A percentile compares a stretch with the other conserved stretches of the same genome.
These are phyloP conservation scores for Ceratocystis eucalypticola DNA, from an alignment of 2,329 filamentous ascomycete species.

Conservation along the genomic window DNA sequence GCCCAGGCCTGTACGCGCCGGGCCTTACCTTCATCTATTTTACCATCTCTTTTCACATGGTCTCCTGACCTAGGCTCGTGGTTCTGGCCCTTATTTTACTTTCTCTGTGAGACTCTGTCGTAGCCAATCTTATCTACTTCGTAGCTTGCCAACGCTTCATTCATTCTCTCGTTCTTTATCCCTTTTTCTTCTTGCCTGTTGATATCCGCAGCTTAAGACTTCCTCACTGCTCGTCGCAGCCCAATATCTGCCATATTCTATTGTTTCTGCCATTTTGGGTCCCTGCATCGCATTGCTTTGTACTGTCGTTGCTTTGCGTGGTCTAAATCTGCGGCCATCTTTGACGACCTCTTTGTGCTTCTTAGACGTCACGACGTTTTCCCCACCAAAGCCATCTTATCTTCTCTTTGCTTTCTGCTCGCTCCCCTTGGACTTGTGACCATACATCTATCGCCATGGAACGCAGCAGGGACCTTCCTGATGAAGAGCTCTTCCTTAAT, in stretches of 20 bases:
- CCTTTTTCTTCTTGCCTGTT: neutral
- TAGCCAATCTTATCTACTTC: neutral
- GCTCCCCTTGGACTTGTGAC: neutral
- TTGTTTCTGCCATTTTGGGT: neutral
- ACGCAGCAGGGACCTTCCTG: conserved; percentile 50
- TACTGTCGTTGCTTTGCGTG: neutral
- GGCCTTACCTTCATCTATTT: neutral
- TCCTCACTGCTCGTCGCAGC: neutral
- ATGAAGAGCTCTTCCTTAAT: conserved; percentile 73
- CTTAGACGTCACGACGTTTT: neutral
- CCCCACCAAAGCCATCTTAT: neutral
- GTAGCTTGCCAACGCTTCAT: neutral
- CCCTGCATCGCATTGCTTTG: conserved; percentile 6
- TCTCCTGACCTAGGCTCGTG: neutral
- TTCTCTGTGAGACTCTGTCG: neutral
- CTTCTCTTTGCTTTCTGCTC: neutral
- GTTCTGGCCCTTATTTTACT: neutral
- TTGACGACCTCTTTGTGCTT: neutral
- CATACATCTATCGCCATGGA: conserved; percentile 28
- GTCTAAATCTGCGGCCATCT: conserved; percentile 1
- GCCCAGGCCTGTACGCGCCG: conserved; percentile 1
- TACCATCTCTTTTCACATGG: neutral
- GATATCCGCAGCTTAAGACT: neutral
- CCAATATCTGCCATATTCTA: neutral
- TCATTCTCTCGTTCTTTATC: neutral